Evolutionary conservation across 1,284 basidiomycete species (phyloP), one percentile per base, ranked within the genome.

Genomic region (Puccinia triticina): DNA sequence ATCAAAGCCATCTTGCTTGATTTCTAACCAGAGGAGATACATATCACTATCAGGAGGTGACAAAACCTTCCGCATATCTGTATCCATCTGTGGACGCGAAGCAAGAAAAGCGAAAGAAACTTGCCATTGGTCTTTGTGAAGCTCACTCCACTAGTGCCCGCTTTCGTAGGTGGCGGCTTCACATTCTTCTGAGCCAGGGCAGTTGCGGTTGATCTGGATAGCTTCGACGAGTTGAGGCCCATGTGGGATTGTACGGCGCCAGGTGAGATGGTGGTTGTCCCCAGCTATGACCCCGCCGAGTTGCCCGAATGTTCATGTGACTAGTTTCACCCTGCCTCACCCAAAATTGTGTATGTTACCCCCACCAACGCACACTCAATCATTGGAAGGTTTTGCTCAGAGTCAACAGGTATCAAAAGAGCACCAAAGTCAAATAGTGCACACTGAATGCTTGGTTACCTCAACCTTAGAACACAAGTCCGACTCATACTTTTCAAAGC

Each of bases 1-100:
- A 81, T 81, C 78, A 29, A 81, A 72, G 23, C 78, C 78, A 73
- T 81, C 78, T 37, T 81, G 78, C 18, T 23, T 53, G 32, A 73
- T 81, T 50, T 73, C 78, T 81, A 40, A 46, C 10, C 18, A 32
- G 16, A 73, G n/a, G 2, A 43, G 23, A n/a, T 46, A 18, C 32
- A 18, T 14, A 18, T 67, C 12, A 14, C 11, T 48, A 74, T 74
- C 72, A 57, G 21, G 34, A 55, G 23, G 12, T 18, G 23, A 61
- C n/a, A 10, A 61, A 46, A 29, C 29, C 37, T 29, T 32, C 5
- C 16, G 8, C 8, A 57, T 18, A n/a, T 57, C 21, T 57, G 7
- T 57, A 8, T 57, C 26, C 5, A n/a, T 57, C 26, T 29, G 4
- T 29, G 46, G 21, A 29, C 0, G 12, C 55, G 5, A 40, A 46